Evolutionary conservation across 371 early-diverging fungal species (phyloP), one percentile per base, ranked within the genome.

Genomic region (Agmasoma carcini): DNA sequence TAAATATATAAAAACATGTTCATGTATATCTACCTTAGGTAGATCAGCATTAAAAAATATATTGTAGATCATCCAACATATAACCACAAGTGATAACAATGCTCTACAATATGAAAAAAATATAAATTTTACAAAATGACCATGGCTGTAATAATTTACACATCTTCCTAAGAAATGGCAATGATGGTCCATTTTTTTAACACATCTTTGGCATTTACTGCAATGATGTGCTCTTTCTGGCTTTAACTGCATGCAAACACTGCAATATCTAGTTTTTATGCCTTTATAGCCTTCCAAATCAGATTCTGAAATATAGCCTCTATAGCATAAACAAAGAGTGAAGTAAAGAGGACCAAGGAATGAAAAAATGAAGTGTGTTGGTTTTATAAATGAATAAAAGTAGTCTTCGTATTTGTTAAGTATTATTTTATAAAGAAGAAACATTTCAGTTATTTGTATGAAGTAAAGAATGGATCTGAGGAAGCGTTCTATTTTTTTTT

Each of bases 181-280:
- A 71, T 94, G 94, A 68, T 94, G 95, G 64, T 95, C 96, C 78
- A 95, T 91, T 55, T 81, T 81, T n/a, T 87, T 85, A 2, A 97
- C 88, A 71, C 98, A 97, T 44, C 85, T 81, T 63, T 88, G 81
- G 69, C 96, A 94, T 34, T 83, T 76, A 57, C 82, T 83, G 76
- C 98, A 97, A 63, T 97, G 98, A 74, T 95, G 94, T 15, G 90
- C 86, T 25, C 98, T 77, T 55, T 90, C 66, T 14, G 96, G 94
- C 52, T 86, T 85, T 12, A 77, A 79, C 22, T 81, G 78, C 76
- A 80, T 53, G 61, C 81, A 80, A 40, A 72, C 76, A 11, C 59
- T 70, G 59, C 81, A 80, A 60, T 65, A 66, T 52, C 59, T 60
- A 25, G 15, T 43, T 1, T 27, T 30, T 11, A 43, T 2, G 2